Base-by-base conservation (phyloP, 768 basidiomycete species). In the Suillus subluteus region DNA sequence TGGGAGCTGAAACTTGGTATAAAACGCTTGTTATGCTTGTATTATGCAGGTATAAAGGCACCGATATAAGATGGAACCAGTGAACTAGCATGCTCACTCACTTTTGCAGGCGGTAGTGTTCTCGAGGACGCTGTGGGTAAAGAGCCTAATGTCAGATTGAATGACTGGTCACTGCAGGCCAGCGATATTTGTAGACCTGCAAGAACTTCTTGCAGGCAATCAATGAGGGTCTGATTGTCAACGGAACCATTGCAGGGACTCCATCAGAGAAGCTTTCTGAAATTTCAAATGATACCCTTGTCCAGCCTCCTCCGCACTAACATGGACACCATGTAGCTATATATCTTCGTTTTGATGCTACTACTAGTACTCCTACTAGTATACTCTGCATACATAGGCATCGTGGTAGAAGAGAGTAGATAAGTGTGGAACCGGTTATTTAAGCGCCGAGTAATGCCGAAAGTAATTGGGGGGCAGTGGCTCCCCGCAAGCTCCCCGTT, bases 381-480 rank as follows among this genome's bases (percentile, higher is more conserved):
- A 5, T 32, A 32, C 30, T 32, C 30, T 23, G 12, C 18, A 15
- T 26, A 15, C n/a, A 48, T 26, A 52, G 23, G 48, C 6, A 30
- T 9, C 15, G 15, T 30, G 13, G 50, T 30, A 18, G 46, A 48
- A 13, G 18, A 21, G 13, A 3, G 32, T n/a, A 15, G 38, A 40
- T 59, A 9, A 16, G 23, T 12, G 40, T 40, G 38, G 38, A 40
- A 59, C 16, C 26, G 58, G 38, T 59, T 59, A 41, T 43, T 43
- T n/a, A 43, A 61, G 41, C 41, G 26, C 59, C 59, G 59, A 61
- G 59, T 61, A 61, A 61, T 21, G 41, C 59, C 59, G 59, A 61
- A 21, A 18, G 40, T 2, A 26, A 21, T 61, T 21, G 59, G 40
- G 26, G 9, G 3, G 30, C 30, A 16, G 40, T 61, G 59, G 40